Evolutionary conservation across 1,139 yeast species (phyloP), one percentile per base, ranked within the genome.

Genomic region (Debaryomycetaceae sp.): DNA sequence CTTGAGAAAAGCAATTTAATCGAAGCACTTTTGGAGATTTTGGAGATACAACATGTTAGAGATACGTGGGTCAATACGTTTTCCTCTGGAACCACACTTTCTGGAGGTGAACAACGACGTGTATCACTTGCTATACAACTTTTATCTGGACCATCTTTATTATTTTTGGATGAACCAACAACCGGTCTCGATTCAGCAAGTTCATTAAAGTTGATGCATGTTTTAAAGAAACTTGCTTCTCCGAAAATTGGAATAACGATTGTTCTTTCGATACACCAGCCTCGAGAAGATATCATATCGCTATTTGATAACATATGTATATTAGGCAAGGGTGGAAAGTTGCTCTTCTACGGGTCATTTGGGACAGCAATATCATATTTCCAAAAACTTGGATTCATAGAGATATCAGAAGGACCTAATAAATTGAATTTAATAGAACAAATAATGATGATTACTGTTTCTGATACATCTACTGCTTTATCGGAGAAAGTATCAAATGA

Each of bases 91-190:
- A 58, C 63, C 33, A 82, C 85, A 15, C 60, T 87, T 18, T 83
- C 94, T 2, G 96, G 96, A 5, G 96, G 96, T 26, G 96, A 88
- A 53, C 85, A 83, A 55, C 63, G 96, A 51, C 62, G 96, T 44
- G 71, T 87, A 2, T 81, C 89, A 40, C 77, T 87, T 39, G 96
- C 89, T 0, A 80, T 86, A 15, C 96, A 87, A 56, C 63, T 88
- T 50, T 65, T 88, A 28, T 76, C 87, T 2, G 83, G 81, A 47
- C 96, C 96, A 0, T 80, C 91, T 0, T 65, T 87, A 2, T 61
- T 88, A 46, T 87, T 87, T 51, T 63, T 88, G 35, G 96, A 88
- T 57, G 96, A 88, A 53, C 95, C 96, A 2, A 88, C 96, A 0
- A 87, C 96, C 0, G 96, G 96, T 0, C 65, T 88, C 28, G 96